Evolutionary conservation across 192 early-diverging fungal genomes (phyloP), one percentile per base, ranked within the genome.

Genomic region (Gryganskiella cystojenkinii): DNA sequence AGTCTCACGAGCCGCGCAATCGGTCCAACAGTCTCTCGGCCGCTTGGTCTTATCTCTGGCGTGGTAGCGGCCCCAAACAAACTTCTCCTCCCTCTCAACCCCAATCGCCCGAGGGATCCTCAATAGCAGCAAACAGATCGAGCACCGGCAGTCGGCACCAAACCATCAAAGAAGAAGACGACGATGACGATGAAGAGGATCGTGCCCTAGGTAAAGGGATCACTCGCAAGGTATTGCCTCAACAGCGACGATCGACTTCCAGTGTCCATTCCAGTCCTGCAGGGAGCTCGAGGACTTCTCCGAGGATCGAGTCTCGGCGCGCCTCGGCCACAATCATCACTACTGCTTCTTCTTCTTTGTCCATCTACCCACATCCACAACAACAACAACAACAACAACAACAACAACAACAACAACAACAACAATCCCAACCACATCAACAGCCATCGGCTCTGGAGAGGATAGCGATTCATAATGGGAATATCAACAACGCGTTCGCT

Each of bases 1-100:
- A 76, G 52, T n/a, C 44, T 28, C 62, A 51, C 35, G 73, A 76
- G 40, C 73, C 73, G 28, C 73, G 73, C 19, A 62, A 27, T 56
- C 73, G 73, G 52, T 76, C 73, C 43, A 76, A 76, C 65, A 76
- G 73, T 33, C 34, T 76, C 52, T 68, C 73, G 15, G 60, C 65
- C 33, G 73, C 73, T 14, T 76, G 73, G 73, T 76, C 73, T 1
- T 76, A 56, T 43, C 49, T 76, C 30, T 76, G 59, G 53, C 73
- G 73, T 24, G 63, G 63, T 14, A 42, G 35, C 17, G 49, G 58
- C n/a, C 63, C 73, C 20, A 76, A 67, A 19, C 31, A 47, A 10
- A n/a, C n/a, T n/a, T n/a, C n/a, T n/a, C 62, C 58, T 3, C 71
- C 58, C 15, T 22, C 34, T 43, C 44, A 25, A 28, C 64, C 40